These are phyloP conservation scores for Cladosporium sp. DNA, from an alignment of 2,329 filamentous ascomycete species.

Conservation along the genomic window DNA sequence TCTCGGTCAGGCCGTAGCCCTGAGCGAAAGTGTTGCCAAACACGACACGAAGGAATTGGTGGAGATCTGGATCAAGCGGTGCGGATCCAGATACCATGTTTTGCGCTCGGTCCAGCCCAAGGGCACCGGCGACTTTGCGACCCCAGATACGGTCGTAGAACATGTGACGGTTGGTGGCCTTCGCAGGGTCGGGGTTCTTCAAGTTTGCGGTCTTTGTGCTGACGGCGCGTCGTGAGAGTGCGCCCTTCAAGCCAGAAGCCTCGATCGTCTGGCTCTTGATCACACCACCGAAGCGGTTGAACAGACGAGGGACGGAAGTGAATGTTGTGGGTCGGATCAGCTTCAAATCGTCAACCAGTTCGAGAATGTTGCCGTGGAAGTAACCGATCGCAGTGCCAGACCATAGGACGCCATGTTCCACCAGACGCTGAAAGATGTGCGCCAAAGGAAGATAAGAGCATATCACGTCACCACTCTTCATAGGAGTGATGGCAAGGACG, in stretches of 20 bases:
- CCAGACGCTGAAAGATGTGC: conserved; percentile 87
- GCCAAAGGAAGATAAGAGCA: conserved; percentile 91
- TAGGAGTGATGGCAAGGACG: conserved; percentile 56
- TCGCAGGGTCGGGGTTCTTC: conserved; percentile 61
- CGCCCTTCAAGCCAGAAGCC: conserved; percentile 75
- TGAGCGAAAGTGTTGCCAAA: conserved; percentile 78
- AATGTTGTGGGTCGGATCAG: conserved; percentile 78
- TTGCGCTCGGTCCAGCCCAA: conserved; percentile 73
- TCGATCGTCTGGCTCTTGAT: conserved; percentile 79
- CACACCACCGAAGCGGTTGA: conserved; percentile 82
- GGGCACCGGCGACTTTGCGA: conserved; percentile 77
- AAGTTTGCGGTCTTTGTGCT: conserved; percentile 77
- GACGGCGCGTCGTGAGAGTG: conserved; percentile 77
- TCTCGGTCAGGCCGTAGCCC: conserved; percentile 92
- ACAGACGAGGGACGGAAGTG: conserved; percentile 86
- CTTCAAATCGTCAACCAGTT: conserved; percentile 89
- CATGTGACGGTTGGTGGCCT: conserved; percentile 76
- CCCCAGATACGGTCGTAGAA: conserved; percentile 88
- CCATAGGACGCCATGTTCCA: conserved; percentile 74
- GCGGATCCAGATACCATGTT: conserved; percentile 86
- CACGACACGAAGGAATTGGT: conserved; percentile 82
- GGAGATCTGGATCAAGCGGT: conserved; percentile 82
- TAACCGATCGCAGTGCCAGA: conserved; percentile 78
- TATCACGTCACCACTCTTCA: conserved; percentile 61
- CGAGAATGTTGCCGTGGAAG: conserved; percentile 87